These are phyloP conservation scores for Ceratonia siliqua DNA, from an alignment of 306 rosid genomes.

Conservation along the genomic window DNA sequence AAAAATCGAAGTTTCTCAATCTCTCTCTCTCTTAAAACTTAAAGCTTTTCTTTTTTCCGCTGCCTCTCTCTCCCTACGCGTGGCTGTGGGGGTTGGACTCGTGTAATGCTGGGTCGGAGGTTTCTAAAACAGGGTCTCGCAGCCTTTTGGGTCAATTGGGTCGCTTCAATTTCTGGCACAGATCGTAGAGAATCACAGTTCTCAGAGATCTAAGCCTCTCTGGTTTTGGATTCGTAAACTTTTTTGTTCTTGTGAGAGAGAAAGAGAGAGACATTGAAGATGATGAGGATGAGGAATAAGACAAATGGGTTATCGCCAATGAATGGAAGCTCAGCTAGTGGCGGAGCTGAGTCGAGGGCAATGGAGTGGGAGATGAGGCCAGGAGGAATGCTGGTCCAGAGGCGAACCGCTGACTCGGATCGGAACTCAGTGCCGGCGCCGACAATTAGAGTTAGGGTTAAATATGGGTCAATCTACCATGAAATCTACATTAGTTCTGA, in stretches of 20 bases:
- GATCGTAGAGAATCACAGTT: conserved; percentile 42
- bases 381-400: conserved; percentile 94
- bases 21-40: conserved; percentile 26
- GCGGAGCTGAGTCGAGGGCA: conserved; percentile 44
- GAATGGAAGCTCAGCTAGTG: conserved; percentile 39
- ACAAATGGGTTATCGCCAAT: conserved; percentile 35
- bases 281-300: conserved; percentile 80
- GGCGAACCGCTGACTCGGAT: conserved; percentile 61
- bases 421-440: conserved; percentile 58
- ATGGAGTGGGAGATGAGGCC: conserved; percentile 90
- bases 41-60: conserved; percentile 16
- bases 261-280: conserved; percentile 29
- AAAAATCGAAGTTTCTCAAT: conserved; percentile 15
- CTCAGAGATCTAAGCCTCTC: conserved; percentile 52
- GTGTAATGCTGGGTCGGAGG: conserved; percentile 63
- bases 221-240: conserved; percentile 13
- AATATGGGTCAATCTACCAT: conserved; percentile 68
- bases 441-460: conserved; percentile 73
- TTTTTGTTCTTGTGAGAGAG: conserved; percentile 23
- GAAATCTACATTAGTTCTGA: conserved; percentile 75
- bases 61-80: conserved; percentile 22
- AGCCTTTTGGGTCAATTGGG: conserved; percentile 54
- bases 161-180: conserved; percentile 43
- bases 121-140: conserved; percentile 37
- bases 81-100: conserved; percentile 40